Conservation (phyloP, 257 asterid genomes). For the Solanum sejunctum region DNA sequence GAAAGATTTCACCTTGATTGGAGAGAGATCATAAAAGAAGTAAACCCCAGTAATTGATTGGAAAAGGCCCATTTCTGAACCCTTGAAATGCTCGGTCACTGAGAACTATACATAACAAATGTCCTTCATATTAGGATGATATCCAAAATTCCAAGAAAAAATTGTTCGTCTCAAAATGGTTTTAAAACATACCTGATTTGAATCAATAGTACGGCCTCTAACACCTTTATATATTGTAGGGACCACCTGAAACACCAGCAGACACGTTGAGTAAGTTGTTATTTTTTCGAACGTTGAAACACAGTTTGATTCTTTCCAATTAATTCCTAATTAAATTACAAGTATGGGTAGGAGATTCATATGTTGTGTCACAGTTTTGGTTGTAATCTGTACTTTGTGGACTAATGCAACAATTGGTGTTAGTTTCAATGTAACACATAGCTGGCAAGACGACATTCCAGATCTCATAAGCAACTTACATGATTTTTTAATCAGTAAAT, state of each 20-base stretch:
- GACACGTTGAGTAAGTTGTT: background rate
- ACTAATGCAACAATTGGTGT: background rate
- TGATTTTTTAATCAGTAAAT: background rate
- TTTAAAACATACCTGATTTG: conserved; percentile 64
- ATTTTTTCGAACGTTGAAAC: background rate
- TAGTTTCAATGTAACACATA: background rate
- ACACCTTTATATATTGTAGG: conserved; percentile 73
- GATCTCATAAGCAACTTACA: background rate
- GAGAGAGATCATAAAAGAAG: conserved; percentile 94
- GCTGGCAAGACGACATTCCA: background rate
- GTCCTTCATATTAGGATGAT: background rate
- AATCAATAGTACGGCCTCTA: conserved; percentile 62
- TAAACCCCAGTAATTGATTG: conserved; percentile 74
- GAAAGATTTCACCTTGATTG: conserved; percentile 58
- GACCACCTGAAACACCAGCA: conserved; percentile 69
- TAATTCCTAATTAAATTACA: background rate
- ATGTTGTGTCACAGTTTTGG: background rate
- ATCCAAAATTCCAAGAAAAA: background rate
- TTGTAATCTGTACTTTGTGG: background rate
- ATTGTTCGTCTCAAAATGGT: background rate
- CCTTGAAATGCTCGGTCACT: conserved; percentile 89
- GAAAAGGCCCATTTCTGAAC: conserved; percentile 41
- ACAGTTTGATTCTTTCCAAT: background rate
- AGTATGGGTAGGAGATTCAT: background rate
- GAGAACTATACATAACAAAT: conserved; percentile 61